Evolutionary conservation across 2,329 filamentous ascomycete genomes (phyloP).

Genomic region (Alternaria triticimaculans): DNA sequence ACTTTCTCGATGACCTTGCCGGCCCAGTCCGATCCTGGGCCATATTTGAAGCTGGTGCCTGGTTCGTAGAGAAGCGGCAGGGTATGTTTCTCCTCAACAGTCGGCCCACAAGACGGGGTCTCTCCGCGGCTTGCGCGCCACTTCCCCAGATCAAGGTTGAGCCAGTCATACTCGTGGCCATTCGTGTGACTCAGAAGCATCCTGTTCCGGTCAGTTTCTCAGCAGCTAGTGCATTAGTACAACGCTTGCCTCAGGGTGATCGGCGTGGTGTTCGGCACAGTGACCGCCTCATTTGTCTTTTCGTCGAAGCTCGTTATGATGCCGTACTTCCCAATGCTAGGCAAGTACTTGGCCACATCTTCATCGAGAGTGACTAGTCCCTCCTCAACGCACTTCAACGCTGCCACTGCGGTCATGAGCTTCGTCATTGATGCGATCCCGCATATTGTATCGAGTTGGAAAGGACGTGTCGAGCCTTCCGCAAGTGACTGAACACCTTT

Average conservation of each 20-base stretch:
- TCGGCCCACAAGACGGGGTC: conserved; percentile 55
- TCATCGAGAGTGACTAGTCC: conserved; percentile 31
- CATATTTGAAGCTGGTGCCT: conserved; percentile 64
- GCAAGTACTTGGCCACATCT: conserved; percentile 20
- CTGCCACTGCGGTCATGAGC: conserved; percentile 28
- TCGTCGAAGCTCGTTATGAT: conserved; percentile 27
- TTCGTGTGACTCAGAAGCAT: conserved; percentile 57
- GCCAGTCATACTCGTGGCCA: conserved; percentile 55
- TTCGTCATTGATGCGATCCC: conserved; percentile 58
- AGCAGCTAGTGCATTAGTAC: neutral
- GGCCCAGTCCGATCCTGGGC: conserved; percentile 55
- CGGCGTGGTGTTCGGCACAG: conserved; percentile 41
- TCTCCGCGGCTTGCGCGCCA: conserved; percentile 33
- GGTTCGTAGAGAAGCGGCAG: conserved; percentile 66
- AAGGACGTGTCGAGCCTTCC: conserved; percentile 4
- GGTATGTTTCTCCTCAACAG: conserved; percentile 54
- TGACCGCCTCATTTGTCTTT: conserved; percentile 20
- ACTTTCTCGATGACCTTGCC: conserved; percentile 54
- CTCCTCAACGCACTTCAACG: conserved; percentile 29
- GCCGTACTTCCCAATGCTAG: conserved; percentile 46
- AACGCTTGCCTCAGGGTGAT: conserved; percentile 51
- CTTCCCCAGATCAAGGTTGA: conserved; percentile 51
- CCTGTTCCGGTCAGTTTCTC: neutral
- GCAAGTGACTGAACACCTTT: conserved; percentile 6
- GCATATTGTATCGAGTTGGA: conserved; percentile 18